Conservation (phyloP, 116 monocot genomes). For the Iris pallida region DNA sequence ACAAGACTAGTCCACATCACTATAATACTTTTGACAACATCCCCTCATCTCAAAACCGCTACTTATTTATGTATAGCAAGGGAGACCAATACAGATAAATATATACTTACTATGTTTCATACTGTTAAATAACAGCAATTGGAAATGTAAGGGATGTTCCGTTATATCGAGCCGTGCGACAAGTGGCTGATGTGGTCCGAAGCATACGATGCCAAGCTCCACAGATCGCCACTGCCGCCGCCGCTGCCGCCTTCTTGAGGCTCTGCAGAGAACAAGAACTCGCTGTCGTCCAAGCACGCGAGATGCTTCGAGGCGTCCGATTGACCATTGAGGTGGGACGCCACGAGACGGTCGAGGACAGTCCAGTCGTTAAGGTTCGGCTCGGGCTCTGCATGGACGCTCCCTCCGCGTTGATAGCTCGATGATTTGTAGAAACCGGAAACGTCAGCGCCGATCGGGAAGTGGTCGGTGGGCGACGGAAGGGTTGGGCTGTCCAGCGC, state of each 20-base stretch:
- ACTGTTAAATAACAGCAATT: background rate
- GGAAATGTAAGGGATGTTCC: background rate
- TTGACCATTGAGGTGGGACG: slow-evolving; percentile 69
- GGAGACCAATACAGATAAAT: background rate
- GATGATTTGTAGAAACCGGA: slow-evolving; percentile 11
- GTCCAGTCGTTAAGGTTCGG: slow-evolving; percentile 51
- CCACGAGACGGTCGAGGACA: slow-evolving; percentile 66
- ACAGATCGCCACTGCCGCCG: slow-evolving; percentile 16
- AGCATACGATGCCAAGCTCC: slow-evolving; percentile 31
- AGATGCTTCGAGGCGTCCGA: slow-evolving; percentile 21
- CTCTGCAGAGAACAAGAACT: slow-evolving; percentile 17
- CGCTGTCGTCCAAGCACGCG: slow-evolving; percentile 21
- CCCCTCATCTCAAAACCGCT: too few relatives aligned
- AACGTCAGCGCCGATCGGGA: background rate
- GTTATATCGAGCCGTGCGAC: slow-evolving; percentile 15
- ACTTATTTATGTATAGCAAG: too few relatives aligned
- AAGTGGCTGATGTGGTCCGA: slow-evolving; percentile 28
- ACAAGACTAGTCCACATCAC: background rate
- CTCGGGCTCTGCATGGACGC: slow-evolving; percentile 15
- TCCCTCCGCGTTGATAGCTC: slow-evolving; percentile 15
- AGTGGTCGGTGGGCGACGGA: background rate
- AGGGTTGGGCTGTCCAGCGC: slow-evolving; percentile 53
- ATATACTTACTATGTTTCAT: background rate
- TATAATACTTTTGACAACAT: background rate
- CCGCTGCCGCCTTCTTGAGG: slow-evolving; percentile 2